Percentiles rank a stretch among this genome's conserved stretches.
Conservation (phyloP, 192 early-diverging fungal genomes). For the Coemansia sp. region DNA sequence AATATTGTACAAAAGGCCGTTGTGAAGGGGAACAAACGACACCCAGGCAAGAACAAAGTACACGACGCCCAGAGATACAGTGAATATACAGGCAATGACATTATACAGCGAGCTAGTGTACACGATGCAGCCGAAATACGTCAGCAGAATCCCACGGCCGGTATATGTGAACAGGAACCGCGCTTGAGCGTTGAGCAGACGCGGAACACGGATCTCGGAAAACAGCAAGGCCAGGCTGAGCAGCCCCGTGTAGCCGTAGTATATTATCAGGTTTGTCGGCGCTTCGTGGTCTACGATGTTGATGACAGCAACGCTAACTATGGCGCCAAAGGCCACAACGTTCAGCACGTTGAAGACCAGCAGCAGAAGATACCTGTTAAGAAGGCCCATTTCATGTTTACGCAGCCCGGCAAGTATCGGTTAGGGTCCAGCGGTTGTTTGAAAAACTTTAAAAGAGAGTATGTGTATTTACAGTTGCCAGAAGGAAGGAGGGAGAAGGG, state of each 20-base stretch:
- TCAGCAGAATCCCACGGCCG: slow-evolving; percentile 59
- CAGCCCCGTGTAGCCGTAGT: slow-evolving; percentile 53
- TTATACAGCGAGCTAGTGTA: slow-evolving; percentile 48
- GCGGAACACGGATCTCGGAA: slow-evolving; percentile 54
- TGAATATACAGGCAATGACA: slow-evolving; percentile 53
- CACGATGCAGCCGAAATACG: slow-evolving; percentile 63
- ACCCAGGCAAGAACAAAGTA: slow-evolving; percentile 59
- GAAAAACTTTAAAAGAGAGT: background rate
- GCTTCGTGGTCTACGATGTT: slow-evolving; percentile 44
- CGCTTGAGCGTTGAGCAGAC: slow-evolving; percentile 51
- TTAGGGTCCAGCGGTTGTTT: background rate
- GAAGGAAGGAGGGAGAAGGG: background rate
- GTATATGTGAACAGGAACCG: slow-evolving; percentile 59
- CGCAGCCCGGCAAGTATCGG: background rate
- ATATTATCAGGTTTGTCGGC: slow-evolving; percentile 55
- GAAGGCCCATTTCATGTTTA: slow-evolving; percentile 38
- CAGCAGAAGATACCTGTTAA: slow-evolving; percentile 51
- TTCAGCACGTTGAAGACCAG: slow-evolving; percentile 54
- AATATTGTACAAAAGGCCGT: slow-evolving; percentile 51
- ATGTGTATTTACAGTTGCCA: background rate
- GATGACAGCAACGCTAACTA: slow-evolving; percentile 41
- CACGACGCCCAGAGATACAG: slow-evolving; percentile 53
- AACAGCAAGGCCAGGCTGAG: slow-evolving; percentile 50
- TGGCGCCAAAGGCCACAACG: slow-evolving; percentile 37
- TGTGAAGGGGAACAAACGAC: slow-evolving; percentile 40